A percentile compares a stretch with the other conserved stretches of the same genome.
Conservation (phyloP, 225 moss, liverwort and hornwort genomes). For the Neckera pumila region DNA sequence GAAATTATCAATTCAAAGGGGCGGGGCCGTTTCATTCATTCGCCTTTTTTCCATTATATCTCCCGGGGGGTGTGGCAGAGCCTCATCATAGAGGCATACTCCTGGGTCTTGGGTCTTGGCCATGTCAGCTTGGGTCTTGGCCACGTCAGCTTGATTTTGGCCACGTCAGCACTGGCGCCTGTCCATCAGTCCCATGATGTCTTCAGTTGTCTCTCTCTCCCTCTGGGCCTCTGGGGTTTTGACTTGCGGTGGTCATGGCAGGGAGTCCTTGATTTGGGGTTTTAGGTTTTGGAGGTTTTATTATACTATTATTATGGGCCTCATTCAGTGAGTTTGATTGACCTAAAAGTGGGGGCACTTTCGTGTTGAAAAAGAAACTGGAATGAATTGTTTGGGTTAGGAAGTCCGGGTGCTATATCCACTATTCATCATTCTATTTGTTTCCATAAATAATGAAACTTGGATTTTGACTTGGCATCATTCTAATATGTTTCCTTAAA, state of each 20-base stretch:
- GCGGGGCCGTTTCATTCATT: neutral
- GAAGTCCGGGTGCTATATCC: neutral
- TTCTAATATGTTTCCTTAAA: neutral
- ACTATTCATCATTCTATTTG: neutral
- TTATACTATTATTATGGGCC: neutral
- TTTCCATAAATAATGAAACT: no score
- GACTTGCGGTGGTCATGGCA: neutral
- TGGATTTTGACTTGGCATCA: no score
- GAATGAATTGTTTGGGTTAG: neutral
- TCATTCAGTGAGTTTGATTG: neutral
- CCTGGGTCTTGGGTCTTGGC: neutral
- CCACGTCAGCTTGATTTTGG: neutral
- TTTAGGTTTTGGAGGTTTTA: neutral
- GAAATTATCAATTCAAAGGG: neutral
- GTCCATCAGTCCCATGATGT: neutral
- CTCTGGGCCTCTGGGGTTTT: neutral
- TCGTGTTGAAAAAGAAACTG: neutral
- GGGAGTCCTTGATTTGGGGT: neutral
- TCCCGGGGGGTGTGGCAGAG: neutral
- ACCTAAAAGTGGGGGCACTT: neutral
- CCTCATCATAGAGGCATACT: constrained; percentile 6
- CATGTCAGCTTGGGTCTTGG: neutral
- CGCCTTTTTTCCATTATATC: neutral
- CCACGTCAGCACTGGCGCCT: neutral
- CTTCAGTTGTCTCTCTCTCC: no score